Base-by-base conservation (phyloP, 768 basidiomycete genomes). In the Suillus fuscotomentosus region DNA sequence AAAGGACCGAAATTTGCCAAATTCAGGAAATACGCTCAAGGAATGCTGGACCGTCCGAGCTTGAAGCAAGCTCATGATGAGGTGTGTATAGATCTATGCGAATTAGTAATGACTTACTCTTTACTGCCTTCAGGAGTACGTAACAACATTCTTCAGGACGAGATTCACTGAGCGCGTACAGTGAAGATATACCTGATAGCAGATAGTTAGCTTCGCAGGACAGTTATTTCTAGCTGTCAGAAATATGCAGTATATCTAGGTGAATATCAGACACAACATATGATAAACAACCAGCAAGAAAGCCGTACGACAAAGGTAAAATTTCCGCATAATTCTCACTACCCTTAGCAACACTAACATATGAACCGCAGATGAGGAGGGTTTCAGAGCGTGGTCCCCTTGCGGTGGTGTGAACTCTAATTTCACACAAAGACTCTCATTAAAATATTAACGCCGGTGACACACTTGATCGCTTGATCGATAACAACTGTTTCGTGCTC, bases 301-400 rank as follows among this genome's bases (percentile, higher is more conserved):
- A 42, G 22, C 4, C 17, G 27, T 10, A 9, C 7, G 27, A 42
- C 5, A 20, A 24, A 47, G 11, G n/a, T 47, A 47, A 47, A 47
- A 11, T n/a, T 47, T 47, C 9, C 5, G 36, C 36, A 41, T 45
- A 10, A 3, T 9, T 20, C 86, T 86, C 64, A 17, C 87, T 88
- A 27, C 92, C 92, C 88, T 97, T 92, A 0, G 89, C 93, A 61
- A 97, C 94, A 6, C 93, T 94, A 31, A 90, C 81, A 73, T 95
- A 97, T 61, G 90, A 91, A 72, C 97, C 95, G 67, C 94, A 96
- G 65, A 98, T 95, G 62, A 96, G 89, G 70, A 96, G 47, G 97
- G 75, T 77, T 93, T 94, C 63, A 97, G 81, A 13, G 82, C 76
- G 71, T 97, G 92, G 13, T 81, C 82, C 50, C 97, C 97, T 76